Evolutionary conservation across 2,329 filamentous ascomycete species (phyloP).

Genomic region (Pseudocercospora fijiensis): DNA sequence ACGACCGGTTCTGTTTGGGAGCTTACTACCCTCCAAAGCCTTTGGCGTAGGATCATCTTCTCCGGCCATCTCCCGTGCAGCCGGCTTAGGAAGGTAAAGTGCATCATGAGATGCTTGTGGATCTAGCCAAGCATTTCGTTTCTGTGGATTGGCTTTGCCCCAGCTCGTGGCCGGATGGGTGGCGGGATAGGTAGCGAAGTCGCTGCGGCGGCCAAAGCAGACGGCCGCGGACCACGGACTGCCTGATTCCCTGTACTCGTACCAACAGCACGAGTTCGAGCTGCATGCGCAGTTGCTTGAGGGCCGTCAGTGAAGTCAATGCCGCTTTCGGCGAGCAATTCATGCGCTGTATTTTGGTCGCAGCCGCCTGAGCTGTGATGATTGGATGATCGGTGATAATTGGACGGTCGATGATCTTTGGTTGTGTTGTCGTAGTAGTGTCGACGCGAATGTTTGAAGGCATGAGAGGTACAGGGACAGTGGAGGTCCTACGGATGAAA

Average conservation of each 20-base stretch:
- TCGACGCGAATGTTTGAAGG: too few relatives aligned
- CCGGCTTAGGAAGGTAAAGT: neutral
- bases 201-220: neutral
- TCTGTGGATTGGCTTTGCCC: neutral
- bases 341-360: too few relatives aligned
- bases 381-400: too few relatives aligned
- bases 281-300: neutral
- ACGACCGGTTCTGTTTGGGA: too few relatives aligned
- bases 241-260: neutral
- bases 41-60: neutral
- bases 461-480: too few relatives aligned
- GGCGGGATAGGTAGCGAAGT: neutral
- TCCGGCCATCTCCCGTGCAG: neutral
- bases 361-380: too few relatives aligned
- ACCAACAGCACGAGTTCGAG: neutral
- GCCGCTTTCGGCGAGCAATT: too few relatives aligned
- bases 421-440: too few relatives aligned
- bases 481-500: too few relatives aligned
- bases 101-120: neutral
- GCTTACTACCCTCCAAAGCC: neutral
- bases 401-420: too few relatives aligned
- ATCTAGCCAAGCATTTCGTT: neutral
- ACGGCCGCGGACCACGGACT: neutral
- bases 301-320: neutral
- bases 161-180: too few relatives aligned